A percentile compares a stretch with the other conserved stretches of the same genome.
Conservation (phyloP, 2,329 filamentous ascomycete genomes). For the Claviceps quebecensis region DNA sequence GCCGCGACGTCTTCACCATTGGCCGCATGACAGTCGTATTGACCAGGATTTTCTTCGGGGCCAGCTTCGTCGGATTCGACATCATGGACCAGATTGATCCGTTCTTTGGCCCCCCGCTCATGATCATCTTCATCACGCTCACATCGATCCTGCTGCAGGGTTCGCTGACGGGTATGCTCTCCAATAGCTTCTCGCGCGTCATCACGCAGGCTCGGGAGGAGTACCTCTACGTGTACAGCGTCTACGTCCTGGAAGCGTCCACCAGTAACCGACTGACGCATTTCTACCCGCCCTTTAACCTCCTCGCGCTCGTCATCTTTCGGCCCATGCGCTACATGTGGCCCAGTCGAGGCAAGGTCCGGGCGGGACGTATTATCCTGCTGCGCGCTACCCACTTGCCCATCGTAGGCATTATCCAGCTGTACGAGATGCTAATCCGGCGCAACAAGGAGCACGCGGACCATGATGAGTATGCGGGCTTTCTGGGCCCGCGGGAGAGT, state of each 20-base stretch:
- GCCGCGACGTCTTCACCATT: constrained; percentile 52
- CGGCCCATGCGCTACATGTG: constrained; percentile 58
- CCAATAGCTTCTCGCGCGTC: constrained; percentile 56
- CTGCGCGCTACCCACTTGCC: constrained; percentile 51
- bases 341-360: constrained; percentile 47
- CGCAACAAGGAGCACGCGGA: constrained; percentile 24
- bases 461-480: constrained; percentile 31
- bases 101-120: constrained; percentile 44
- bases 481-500: constrained; percentile 29
- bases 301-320: constrained; percentile 57
- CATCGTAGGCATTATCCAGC: constrained; percentile 52
- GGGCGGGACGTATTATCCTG: constrained; percentile 45
- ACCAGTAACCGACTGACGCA: constrained; percentile 56
- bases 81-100: constrained; percentile 47
- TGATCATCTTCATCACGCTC: constrained; percentile 62
- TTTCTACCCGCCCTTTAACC: constrained; percentile 60
- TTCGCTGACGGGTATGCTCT: constrained; percentile 63
- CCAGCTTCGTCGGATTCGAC: constrained; percentile 60
- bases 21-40: constrained; percentile 60
- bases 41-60: constrained; percentile 71
- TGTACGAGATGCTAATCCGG: constrained; percentile 43
- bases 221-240: constrained; percentile 62
- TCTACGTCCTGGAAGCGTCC: constrained; percentile 51
- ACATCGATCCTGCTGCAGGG: constrained; percentile 70
- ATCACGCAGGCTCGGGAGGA: constrained; percentile 56